Evolutionary conservation across 495 filamentous ascomycete genomes (phyloP), one percentile per base, ranked within the genome.

Genomic region (Ascobolus immersus): DNA sequence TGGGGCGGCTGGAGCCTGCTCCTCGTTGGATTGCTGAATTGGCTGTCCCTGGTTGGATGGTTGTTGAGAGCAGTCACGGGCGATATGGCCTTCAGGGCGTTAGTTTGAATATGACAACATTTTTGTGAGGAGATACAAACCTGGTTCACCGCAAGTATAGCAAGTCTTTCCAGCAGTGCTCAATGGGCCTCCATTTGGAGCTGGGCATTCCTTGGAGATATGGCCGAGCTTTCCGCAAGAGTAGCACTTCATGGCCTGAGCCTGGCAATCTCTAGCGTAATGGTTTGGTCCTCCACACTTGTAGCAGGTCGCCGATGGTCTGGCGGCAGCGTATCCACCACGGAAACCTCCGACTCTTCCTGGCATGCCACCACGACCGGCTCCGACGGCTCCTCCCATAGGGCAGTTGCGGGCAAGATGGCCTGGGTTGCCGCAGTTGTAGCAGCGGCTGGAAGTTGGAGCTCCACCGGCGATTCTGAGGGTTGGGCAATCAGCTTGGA

Each of bases 171-270:
- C 84, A 40, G 77, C 80, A 41, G 77, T 80, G 65, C 81, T 91
- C 43, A 94, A 64, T 21, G 82, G 81, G 14, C 89, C 89, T 29
- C 89, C 89, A 53, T 93, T 93, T 35, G 89, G 89, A 33, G 89
- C 77, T 15, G 81, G 91, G 61, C 86, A 99, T 57, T 99, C 86
- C 42, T 84, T 72, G 15, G 79, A 91, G 55, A 94, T 94, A 60
- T 96, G 86, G 28, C 86, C 86, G 32, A 92, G 68, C 59, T 96
- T 96, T 51, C 89, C 89, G 53, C 89, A 99, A 41, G 89, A 84
- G 54, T 94, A 99, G 67, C 89, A 99, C 58, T 99, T 99, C 81
- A 92, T 92, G 35, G 84, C 81, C 59, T 94, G 89, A 40, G 86
- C 86, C 60, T 99, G 89, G 63, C 89, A 99, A 53, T 99, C 89